A percentile compares a stretch with the other conserved stretches of the same genome.
These are phyloP conservation scores for Acer yangbiense DNA, from an alignment of 345 rosid species.

Conservation along the genomic window DNA sequence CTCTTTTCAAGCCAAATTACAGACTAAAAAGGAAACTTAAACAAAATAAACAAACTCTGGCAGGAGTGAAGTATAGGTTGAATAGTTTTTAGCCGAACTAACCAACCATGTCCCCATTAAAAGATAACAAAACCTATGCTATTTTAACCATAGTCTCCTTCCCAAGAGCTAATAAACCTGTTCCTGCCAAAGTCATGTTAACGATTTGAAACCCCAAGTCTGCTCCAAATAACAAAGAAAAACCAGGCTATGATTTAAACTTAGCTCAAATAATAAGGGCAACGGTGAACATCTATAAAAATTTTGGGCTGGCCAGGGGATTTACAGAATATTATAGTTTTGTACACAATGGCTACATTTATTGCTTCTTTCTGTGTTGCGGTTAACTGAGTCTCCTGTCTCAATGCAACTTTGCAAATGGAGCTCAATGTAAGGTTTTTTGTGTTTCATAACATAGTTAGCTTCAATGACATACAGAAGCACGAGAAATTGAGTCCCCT, in stretches of 20 bases:
- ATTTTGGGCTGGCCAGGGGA: background rate
- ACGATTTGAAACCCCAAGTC: background rate
- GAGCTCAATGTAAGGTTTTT: background rate
- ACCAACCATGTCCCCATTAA: background rate
- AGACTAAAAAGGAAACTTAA: background rate
- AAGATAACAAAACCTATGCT: background rate
- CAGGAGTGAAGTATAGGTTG: background rate
- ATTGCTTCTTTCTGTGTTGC: background rate
- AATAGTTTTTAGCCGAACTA: background rate
- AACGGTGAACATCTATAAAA: background rate
- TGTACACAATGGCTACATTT: background rate
- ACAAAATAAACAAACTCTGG: background rate
- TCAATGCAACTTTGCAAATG: background rate
- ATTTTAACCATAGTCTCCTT: background rate
- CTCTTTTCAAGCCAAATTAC: conserved; percentile 2
- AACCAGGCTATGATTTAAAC: background rate
- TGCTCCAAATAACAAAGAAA: background rate
- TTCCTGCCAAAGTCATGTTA: background rate
- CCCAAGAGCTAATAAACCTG: background rate
- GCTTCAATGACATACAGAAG: background rate
- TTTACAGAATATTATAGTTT: no score
- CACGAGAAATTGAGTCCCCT: background rate
- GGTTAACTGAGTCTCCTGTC: background rate
- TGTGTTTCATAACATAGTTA: background rate
- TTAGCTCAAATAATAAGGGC: background rate